Percentiles rank a stretch among this genome's conserved stretches.
These are phyloP conservation scores for Drosera spatulata DNA, from an alignment of 179 eudicot species.

Conservation along the genomic window DNA sequence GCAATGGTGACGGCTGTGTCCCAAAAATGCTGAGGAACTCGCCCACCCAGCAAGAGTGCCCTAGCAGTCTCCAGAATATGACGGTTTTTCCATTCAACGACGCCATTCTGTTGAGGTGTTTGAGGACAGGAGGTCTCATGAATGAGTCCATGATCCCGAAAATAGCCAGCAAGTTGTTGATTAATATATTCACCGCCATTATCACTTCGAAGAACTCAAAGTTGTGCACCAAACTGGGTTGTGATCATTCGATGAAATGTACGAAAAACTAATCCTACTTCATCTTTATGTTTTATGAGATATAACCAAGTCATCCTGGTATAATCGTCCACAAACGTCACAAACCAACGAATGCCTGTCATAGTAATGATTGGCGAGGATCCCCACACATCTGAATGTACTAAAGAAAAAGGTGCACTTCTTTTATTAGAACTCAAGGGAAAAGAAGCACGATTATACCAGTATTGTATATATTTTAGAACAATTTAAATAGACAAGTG, in stretches of 20 bases:
- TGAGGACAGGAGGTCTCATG: constrained; percentile 1
- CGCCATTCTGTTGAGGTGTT: constrained; percentile 5
- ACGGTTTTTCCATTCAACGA: constrained; percentile 2
- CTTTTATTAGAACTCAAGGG: background rate
- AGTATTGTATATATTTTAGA: too few relatives aligned
- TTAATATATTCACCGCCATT: constrained; percentile 2
- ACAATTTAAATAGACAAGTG: too few relatives aligned
- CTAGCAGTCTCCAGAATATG: background rate
- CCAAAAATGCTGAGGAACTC: background rate
- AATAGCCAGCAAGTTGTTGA: background rate
- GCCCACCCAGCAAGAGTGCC: background rate
- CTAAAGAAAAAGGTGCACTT: background rate
- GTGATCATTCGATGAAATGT: background rate
- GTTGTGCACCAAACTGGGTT: background rate
- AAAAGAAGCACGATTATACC: background rate
- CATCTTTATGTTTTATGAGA: constrained; percentile 4
- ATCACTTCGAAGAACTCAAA: background rate
- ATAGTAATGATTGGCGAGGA: background rate
- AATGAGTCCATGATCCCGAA: background rate
- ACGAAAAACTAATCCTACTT: background rate
- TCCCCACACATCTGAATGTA: background rate
- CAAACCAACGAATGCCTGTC: constrained; percentile 1
- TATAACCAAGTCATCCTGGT: constrained; percentile 1
- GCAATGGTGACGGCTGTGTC: background rate
- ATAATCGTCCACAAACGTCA: too few relatives aligned